A percentile compares a stretch with the other conserved stretches of the same genome.
phyloP scores from a whole-genome alignment of 2,329 filamentous ascomycete species.

The Macrophomina tecta region DNA sequence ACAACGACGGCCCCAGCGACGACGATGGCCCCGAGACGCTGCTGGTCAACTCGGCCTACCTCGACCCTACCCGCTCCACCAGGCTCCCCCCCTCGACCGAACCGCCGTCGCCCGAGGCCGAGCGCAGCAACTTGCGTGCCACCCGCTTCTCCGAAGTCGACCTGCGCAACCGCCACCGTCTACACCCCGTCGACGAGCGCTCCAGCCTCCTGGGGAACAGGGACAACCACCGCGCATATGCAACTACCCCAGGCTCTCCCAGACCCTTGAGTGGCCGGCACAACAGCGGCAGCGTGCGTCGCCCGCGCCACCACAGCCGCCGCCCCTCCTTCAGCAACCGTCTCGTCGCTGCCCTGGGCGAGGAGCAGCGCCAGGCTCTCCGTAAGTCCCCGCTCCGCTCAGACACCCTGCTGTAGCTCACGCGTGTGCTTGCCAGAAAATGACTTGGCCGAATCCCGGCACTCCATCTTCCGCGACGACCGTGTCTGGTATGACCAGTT shows the following conservation, averaged over 20 bases:
- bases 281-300: slow-evolving; percentile 36
- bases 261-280: slow-evolving; percentile 46
- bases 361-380: slow-evolving; percentile 56
- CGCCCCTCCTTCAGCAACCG: slow-evolving; percentile 49
- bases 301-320: slow-evolving; percentile 37
- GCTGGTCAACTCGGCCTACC: slow-evolving; percentile 25
- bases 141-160: slow-evolving; percentile 42
- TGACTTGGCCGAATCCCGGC: slow-evolving; percentile 68
- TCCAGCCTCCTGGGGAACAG: slow-evolving; percentile 53
- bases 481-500: slow-evolving; percentile 99
- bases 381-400: slow-evolving; percentile 29
- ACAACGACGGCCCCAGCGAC: slow-evolving; percentile 40
- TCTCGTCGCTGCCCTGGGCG: slow-evolving; percentile 64
- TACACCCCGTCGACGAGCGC: slow-evolving; percentile 49
- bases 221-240: slow-evolving; percentile 48
- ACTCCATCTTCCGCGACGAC: slow-evolving; percentile 75
- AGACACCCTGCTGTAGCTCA: neutral
- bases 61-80: slow-evolving; percentile 33
- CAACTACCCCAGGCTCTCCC: slow-evolving; percentile 49
- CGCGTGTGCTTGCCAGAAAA: slow-evolving; percentile 41
- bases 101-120: slow-evolving; percentile 37
- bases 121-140: slow-evolving; percentile 38
- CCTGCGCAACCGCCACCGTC: slow-evolving; percentile 30
- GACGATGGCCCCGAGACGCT: slow-evolving; percentile 30
- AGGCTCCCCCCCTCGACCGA: slow-evolving; percentile 38